Evolutionary conservation across 192 early-diverging fungal genomes (phyloP).

Genomic region (Coemansia sp.): DNA sequence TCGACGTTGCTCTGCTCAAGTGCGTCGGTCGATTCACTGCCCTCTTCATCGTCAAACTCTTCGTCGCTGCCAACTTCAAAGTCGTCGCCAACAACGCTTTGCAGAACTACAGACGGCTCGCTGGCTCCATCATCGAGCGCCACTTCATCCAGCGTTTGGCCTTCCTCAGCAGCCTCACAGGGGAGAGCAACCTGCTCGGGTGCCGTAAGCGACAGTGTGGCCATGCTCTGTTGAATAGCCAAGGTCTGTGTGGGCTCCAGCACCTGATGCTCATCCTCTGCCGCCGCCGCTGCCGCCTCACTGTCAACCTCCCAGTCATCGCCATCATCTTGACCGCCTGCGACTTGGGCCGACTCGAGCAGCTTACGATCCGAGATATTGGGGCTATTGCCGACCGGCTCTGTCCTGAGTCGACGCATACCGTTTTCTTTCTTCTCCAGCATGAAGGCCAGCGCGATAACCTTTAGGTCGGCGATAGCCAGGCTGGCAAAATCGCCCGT

Average conservation of each 20-base stretch:
- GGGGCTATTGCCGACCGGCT: conserved; percentile 51
- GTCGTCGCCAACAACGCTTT: conserved; percentile 12
- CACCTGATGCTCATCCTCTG: not conserved
- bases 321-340: not conserved
- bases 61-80: conserved; percentile 17
- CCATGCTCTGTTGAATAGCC: not conserved
- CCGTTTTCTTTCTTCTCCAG: conserved; percentile 80
- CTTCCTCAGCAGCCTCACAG: not conserved
- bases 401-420: conserved; percentile 62
- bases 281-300: conserved; percentile 1
- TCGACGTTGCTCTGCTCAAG: conserved; percentile 1
- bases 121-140: not conserved
- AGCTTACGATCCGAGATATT: conserved; percentile 30
- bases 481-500: conserved; percentile 88
- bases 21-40: conserved; percentile 12
- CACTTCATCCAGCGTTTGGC: not conserved
- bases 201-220: not conserved
- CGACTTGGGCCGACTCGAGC: conserved; percentile 12
- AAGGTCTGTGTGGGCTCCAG: not conserved
- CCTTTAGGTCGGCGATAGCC: conserved; percentile 79
- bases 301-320: not conserved
- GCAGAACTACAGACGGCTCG: not conserved
- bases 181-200: not conserved
- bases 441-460: conserved; percentile 86
- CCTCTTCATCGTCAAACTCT: conserved; percentile 3